Evolutionary conservation across 176 grass and related monocot genomes (phyloP), one percentile per base, ranked within the genome.

Genomic region (Tillandsia fasciculata): DNA sequence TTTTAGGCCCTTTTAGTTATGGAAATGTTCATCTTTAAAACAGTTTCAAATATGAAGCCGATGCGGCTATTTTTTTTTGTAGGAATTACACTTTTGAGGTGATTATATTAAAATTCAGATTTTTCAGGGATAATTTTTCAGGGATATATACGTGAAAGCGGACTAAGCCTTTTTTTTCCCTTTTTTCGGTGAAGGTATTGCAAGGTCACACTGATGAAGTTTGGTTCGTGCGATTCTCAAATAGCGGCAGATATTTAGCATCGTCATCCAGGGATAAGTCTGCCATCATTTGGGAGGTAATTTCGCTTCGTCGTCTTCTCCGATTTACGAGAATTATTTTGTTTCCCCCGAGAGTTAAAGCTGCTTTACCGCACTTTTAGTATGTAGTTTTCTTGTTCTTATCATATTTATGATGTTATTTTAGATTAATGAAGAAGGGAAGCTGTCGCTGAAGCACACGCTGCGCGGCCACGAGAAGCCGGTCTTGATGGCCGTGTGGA

Each of bases 251-350:
- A 69, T 89, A 84, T 79, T 80, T 96, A 78, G 92, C 92, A 64
- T 91, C 92, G 48, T 74, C 92, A 29, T 96, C 92, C 48, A 82
- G 82, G 71, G 92, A 96, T 80, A 83, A 74, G 81, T 84, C 92
- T 12, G 76, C 88, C 78, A 91, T 96, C 71, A 84, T 96, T 81
- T 96, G 92, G 92, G 89, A 96, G 92, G 92, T 96, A 96, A 68
- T 52, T 22, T 78, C 72, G 33, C 72, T 61, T 61, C 15, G 8
- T 20, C 56, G 22, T 8, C 8, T 61, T 61, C 17, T 22, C 56
- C 7, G 15, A 42, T 42, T 6, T 42, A n/a, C 10, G 7, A 23
- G 4, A 61, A 10, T 61, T 61, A 20, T 61, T 20, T 61, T 0
- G 15, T 61, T 15, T 18, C 22, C 22, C 17, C 56, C 5, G 4